Base-by-base conservation (phyloP, 139 green algal genomes). In the Dunaliella sp. region DNA sequence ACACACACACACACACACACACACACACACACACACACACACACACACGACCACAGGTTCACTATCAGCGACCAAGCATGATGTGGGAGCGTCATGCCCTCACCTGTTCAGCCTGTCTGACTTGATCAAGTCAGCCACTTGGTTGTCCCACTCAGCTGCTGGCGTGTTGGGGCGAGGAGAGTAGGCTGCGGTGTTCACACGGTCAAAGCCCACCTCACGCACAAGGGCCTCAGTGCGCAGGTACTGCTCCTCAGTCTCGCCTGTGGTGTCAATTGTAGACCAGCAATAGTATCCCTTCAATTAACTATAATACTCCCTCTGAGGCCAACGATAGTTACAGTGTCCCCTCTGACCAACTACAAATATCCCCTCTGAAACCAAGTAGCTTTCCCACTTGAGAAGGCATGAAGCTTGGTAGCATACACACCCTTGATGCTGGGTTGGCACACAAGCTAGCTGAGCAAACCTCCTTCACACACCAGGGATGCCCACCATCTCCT, bases 401-500 rank as follows among this genome's bases (percentile, higher is more conserved):
- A 95, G 16, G 96, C 97, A 84, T 99, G 94, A 0, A 97, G 97
- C 96, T 99, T 99, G 91, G 97, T 94, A n/a, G n/a, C n/a, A n/a
- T n/a, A n/a, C n/a, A n/a, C n/a, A n/a, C n/a, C n/a, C n/a, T n/a
- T n/a, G n/a, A n/a, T n/a, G n/a, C n/a, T n/a, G n/a, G n/a, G n/a
- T n/a, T n/a, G n/a, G n/a, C n/a, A n/a, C n/a, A n/a, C n/a, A n/a
- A n/a, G n/a, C n/a, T n/a, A n/a, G n/a, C n/a, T n/a, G n/a, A n/a
- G n/a, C n/a, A n/a, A n/a, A n/a, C n/a, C n/a, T n/a, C n/a, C n/a
- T n/a, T n/a, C n/a, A n/a, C n/a, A n/a, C n/a, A n/a, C n/a, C n/a
- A n/a, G n/a, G n/a, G 89, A 99, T 99, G n/a, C 97, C 97, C 30
- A 99, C 97, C 82, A 99, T 99, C 26, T 93, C 95, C 84, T 99